Base-by-base conservation (phyloP, 192 early-diverging fungal genomes). In the Spizellomyces punctatus region DNA sequence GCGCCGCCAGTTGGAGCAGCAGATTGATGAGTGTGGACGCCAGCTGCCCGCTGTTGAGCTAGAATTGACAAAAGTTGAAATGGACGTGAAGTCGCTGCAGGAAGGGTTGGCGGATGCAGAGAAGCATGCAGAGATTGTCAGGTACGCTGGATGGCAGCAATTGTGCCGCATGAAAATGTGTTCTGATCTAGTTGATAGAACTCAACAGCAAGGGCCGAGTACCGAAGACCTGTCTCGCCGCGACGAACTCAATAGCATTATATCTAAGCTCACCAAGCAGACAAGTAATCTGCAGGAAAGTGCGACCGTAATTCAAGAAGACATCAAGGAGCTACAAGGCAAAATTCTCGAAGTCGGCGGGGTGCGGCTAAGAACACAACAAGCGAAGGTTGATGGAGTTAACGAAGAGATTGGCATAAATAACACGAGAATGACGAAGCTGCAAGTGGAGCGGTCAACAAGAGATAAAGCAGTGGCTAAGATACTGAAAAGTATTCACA, bases 281-380 rank as follows among this genome's bases (percentile, higher is more conserved):
- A 19, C 77, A 10, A 46, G 12, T 10, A 72, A 73, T 43, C 60
- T 78, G 19, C 55, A 91, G 64, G 77, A 78, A 55, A 80, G 89
- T 36, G 81, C 88, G 12, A 66, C 81, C 10, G 75, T 77, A 10
- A 89, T 98, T 58, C 89, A 98, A 66, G 86, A 79, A 5, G 89
- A 87, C 50, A 96, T 99, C 67, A 84, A 86, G 49, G 77, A 80
- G 44, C 81, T 98, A 19, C 95, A 98, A 62, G 89, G 94, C 47
- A 86, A 94, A 67, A 96, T 99, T 65, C 80, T 98, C 76, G 88
- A 96, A 71, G 91, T 88, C 45, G 97, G 97, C 66, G 96, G 94
- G 49, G 90, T 93, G 58, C 85, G 89, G 74, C 78, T 99, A 43
- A 86, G 96, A 55, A 77, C 86, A 5, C 96, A 99, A 78, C 93